phyloP scores from a whole-genome alignment of 208 protist genomes.

The Trypanosoma lewisi region DNA sequence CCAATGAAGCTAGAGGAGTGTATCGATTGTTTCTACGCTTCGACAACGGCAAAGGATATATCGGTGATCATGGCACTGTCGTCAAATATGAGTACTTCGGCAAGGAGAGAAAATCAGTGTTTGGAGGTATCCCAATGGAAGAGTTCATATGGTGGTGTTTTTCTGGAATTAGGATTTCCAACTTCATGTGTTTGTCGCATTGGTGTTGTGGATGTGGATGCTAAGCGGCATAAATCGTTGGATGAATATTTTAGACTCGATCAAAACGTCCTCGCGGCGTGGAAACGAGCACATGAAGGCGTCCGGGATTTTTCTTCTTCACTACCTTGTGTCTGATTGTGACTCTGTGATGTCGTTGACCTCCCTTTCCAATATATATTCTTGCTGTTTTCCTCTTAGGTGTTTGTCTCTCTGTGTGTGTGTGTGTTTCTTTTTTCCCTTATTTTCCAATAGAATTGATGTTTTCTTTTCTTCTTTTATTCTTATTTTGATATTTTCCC shows the following conservation, averaged over 20 bases:
- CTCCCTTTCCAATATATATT: neutral
- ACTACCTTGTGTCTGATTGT: neutral
- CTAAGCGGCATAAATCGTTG: slow-evolving; percentile 67
- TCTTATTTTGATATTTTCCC: neutral
- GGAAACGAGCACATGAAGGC: slow-evolving; percentile 15
- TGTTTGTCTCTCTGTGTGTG: slow-evolving; percentile 2
- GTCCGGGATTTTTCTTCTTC: neutral
- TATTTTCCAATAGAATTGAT: neutral
- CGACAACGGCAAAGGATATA: slow-evolving; percentile 69
- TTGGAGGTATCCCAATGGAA: neutral
- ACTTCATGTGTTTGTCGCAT: slow-evolving; percentile 36
- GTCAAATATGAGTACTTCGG: neutral
- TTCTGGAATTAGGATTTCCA: slow-evolving; percentile 18
- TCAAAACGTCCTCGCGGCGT: slow-evolving; percentile 38
- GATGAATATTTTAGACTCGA: slow-evolving; percentile 60
- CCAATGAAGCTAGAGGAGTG: slow-evolving; percentile 34
- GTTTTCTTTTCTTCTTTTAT: neutral
- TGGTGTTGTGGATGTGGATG: slow-evolving; percentile 71
- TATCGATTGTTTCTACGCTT: slow-evolving; percentile 61
- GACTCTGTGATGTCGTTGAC: neutral
- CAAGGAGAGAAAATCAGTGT: neutral
- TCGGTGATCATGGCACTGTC: slow-evolving; percentile 60
- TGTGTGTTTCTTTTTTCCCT: neutral
- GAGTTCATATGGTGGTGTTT: slow-evolving; percentile 12
- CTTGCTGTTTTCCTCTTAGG: slow-evolving; percentile 15